A percentile compares a stretch with the other conserved stretches of the same genome.
These are phyloP conservation scores for Alliaria petiolata DNA, from an alignment of 345 rosid species.

Conservation along the genomic window DNA sequence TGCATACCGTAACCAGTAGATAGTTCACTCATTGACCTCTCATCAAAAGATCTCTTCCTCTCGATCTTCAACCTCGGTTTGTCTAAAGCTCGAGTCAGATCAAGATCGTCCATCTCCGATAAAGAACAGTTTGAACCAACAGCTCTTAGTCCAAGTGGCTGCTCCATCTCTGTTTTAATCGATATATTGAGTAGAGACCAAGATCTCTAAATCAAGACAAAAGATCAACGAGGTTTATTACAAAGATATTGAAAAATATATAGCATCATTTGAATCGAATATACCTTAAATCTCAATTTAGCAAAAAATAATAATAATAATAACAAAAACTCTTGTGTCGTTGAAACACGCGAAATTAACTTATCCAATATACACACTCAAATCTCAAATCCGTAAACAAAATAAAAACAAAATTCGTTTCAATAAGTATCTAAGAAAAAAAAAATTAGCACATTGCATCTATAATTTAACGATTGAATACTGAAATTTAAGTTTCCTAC, in stretches of 20 bases:
- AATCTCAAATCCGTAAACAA: neutral
- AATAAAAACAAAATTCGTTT: neutral
- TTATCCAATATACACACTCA: neutral
- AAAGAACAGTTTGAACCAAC: conserved; percentile 80
- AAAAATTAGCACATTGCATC: conserved; percentile 14
- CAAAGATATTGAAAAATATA: neutral
- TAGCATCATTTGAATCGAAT: neutral
- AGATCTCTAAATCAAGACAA: neutral
- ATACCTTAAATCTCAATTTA: neutral
- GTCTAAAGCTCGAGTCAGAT: conserved; percentile 74
- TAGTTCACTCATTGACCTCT: conserved; percentile 89
- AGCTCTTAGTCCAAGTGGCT: conserved; percentile 50
- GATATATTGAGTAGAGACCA: neutral
- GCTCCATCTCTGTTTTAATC: conserved; percentile 46
- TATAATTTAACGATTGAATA: neutral
- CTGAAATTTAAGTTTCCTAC: neutral
- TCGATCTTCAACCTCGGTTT: conserved; percentile 87
- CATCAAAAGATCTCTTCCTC: conserved; percentile 88
- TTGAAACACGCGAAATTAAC: conserved; percentile 20
- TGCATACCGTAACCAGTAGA: conserved; percentile 52
- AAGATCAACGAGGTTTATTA: neutral
- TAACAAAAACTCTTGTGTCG: neutral
- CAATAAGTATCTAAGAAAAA: neutral
- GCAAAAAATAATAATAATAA: neutral
- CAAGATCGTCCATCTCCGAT: conserved; percentile 68